phyloP scores from a whole-genome alignment of 2,329 filamentous ascomycete genomes.

The Cladobotryum protrusum region DNA sequence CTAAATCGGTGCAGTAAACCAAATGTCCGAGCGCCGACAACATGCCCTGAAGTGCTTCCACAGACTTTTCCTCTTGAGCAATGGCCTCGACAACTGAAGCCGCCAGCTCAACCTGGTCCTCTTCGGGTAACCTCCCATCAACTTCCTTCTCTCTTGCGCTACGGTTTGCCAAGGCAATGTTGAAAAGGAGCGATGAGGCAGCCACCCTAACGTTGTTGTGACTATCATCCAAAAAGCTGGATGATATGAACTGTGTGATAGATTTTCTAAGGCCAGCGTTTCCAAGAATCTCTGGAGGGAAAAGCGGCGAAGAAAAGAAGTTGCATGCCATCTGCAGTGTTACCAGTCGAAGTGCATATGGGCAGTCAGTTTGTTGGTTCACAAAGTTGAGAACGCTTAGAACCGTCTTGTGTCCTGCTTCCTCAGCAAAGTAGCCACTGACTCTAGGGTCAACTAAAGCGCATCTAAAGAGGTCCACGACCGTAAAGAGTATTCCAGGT shows the following conservation, averaged over 20 bases:
- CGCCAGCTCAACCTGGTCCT: slow-evolving; percentile 72
- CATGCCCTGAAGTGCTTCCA: slow-evolving; percentile 70
- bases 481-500: slow-evolving; percentile 63
- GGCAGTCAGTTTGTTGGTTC: slow-evolving; percentile 51
- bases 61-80: slow-evolving; percentile 50
- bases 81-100: slow-evolving; percentile 75
- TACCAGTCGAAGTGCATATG: slow-evolving; percentile 78
- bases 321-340: slow-evolving; percentile 81
- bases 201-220: slow-evolving; percentile 72
- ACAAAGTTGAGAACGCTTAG: slow-evolving; percentile 55
- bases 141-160: slow-evolving; percentile 53
- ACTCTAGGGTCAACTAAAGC: slow-evolving; percentile 71
- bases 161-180: slow-evolving; percentile 67
- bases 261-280: slow-evolving; percentile 46
- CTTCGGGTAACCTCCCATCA: slow-evolving; percentile 55
- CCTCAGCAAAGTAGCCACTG: slow-evolving; percentile 76
- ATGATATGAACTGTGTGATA: slow-evolving; percentile 64
- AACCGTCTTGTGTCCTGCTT: slow-evolving; percentile 59
- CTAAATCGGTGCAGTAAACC: slow-evolving; percentile 60
- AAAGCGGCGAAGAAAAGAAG: slow-evolving; percentile 70
- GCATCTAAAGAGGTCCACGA: slow-evolving; percentile 79
- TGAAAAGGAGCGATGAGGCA: slow-evolving; percentile 77
- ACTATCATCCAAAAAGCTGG: slow-evolving; percentile 70
- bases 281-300: slow-evolving; percentile 55
- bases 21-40: slow-evolving; percentile 71